Percentiles rank a stretch among this genome's conserved stretches.
These are phyloP conservation scores for Candida sithepensis DNA, from an alignment of 805 yeast species.

Conservation along the genomic window DNA sequence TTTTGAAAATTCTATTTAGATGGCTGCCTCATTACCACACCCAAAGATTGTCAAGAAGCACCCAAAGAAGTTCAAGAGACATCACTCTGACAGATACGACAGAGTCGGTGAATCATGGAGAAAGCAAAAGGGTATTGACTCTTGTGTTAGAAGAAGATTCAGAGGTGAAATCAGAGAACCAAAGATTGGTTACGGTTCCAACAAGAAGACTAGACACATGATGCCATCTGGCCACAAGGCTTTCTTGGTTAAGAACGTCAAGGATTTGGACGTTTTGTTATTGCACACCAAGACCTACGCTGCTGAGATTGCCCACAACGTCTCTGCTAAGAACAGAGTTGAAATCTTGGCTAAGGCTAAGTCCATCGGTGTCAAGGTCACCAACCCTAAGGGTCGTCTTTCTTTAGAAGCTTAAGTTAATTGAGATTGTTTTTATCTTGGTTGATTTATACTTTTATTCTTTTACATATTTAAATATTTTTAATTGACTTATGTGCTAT, in stretches of 20 bases:
- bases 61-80: slow-evolving; percentile 98
- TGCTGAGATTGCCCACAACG: slow-evolving; percentile 99
- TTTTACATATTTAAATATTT: slow-evolving; percentile 11
- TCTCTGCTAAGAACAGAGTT: slow-evolving; percentile 98
- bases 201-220: slow-evolving; percentile 97
- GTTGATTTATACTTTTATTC: slow-evolving; percentile 2
- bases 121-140: slow-evolving; percentile 99
- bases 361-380: slow-evolving; percentile 97
- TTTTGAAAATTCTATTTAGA: slow-evolving; percentile 32
- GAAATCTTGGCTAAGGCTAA: slow-evolving; percentile 94
- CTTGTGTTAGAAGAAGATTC: slow-evolving; percentile 99
- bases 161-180: slow-evolving; percentile 99
- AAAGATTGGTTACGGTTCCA: slow-evolving; percentile 99
- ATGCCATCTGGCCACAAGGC: slow-evolving; percentile 98
- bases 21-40: slow-evolving; percentile 98
- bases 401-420: slow-evolving; percentile 86
- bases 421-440: neutral
- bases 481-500: slow-evolving; percentile 19
- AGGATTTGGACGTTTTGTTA: slow-evolving; percentile 91
- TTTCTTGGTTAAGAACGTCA: slow-evolving; percentile 86
- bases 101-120: slow-evolving; percentile 99
- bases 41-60: slow-evolving; percentile 99
- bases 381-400: slow-evolving; percentile 99
- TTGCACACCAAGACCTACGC: slow-evolving; percentile 98
- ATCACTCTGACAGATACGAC: slow-evolving; percentile 99